Base-by-base conservation (phyloP, 192 early-diverging fungal genomes). In the Entomortierella parvispora region DNA sequence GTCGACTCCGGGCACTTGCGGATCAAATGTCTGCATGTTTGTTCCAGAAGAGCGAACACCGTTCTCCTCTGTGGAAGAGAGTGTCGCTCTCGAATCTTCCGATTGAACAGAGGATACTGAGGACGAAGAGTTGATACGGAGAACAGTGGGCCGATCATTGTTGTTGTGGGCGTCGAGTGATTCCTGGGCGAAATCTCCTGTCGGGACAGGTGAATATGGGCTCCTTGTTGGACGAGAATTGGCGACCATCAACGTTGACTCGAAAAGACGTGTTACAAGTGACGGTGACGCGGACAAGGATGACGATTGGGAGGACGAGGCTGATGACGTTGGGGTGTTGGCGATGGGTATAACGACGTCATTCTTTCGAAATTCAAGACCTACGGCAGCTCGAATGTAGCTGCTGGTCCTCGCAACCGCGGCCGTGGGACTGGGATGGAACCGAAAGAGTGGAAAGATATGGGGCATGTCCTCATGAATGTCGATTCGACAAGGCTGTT, bases 401-500 rank as follows among this genome's bases (percentile, higher is more conserved):
- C 56, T 44, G 31, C 58, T 48, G 0, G 78, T 80, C 7, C 69
- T 32, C 17, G 65, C 65, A 2, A 80, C 33, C 28, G 69, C 68
- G 3, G 69, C 44, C 0, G 12, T 33, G 0, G 78, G 48, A 44
- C 58, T 62, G 11, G 78, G 58, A 23, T 80, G 78, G 42, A 80
- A 71, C 4, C 66, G 48, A 43, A 80, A 80, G 12, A 80, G 51
- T 31, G 82, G 85, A 44, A 86, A 86, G 4, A 86, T 80, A 44
- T 86, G 85, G 3, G 85, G 83, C 65, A 82, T 82, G 28, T 82
- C 85, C 51, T 71, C 71, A 37, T 58, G 62, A 25, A 72, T 62
- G 22, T 76, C 72, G 31, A 76, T 62, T 26, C 72, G 61, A 43
- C 64, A 72, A 7, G 70, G 33, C 23, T 58, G 61, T 33, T 72